Evolutionary conservation across 768 basidiomycete species (phyloP), one percentile per base, ranked within the genome.

Genomic region (Lactifluus hygrophoroides): DNA sequence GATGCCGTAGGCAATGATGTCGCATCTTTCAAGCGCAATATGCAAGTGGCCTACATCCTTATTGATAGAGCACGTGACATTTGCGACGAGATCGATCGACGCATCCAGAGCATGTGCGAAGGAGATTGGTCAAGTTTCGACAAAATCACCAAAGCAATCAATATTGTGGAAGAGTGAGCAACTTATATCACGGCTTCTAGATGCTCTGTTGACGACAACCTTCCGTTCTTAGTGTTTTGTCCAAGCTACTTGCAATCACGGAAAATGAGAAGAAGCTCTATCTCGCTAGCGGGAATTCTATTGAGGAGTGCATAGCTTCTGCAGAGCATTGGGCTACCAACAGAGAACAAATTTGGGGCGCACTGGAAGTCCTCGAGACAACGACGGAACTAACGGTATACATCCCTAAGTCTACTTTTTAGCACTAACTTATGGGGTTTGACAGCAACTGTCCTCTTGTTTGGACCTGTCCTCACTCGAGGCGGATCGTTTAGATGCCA

Each of bases 111-210:
- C n/a, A n/a, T n/a, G 38, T 5, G 56, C 62, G 17, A 53, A 65
- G 7, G 38, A 16, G 56, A 52, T 34, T 65, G 64, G 64, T 14
- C 27, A 21, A 64, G 45, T 46, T 65, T 52, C 14, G 63, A 61
- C 2, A 65, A 53, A 42, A 61, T 46, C 42, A 57, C 64, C 11
- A 37, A 32, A 5, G 65, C 65, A 5, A 62, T 65, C 21, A 60
- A 65, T 16, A 64, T 64, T 19, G 35, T 65, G 17, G 65, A 65
- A 45, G 56, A 64, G 65, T 65, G 42, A 35, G 58, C 34, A 9
- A 11, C 28, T 11, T 23, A 4, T 34, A 1, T 1, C n/a, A 9
- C 9, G 21, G 10, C 23, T 21, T 30, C 9, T 37, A 14, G 7
- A n/a, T 28, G 5, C 8, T 32, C 25, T 32, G 21, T 42, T 53